Evolutionary conservation across 2,329 filamentous ascomycete genomes (phyloP), one percentile per base, ranked within the genome.

Genomic region (Penicillium sp.): DNA sequence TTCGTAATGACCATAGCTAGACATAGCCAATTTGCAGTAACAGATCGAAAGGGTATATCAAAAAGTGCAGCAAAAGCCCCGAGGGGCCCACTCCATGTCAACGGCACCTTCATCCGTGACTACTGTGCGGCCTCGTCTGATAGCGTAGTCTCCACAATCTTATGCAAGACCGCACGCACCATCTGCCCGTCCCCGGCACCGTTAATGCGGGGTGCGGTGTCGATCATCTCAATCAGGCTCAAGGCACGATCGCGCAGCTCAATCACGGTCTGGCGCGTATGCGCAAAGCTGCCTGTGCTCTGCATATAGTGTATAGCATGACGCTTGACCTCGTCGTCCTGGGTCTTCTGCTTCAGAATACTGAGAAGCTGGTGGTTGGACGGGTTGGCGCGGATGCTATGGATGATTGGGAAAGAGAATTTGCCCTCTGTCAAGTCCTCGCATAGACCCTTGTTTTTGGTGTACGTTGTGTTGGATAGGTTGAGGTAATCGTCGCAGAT

Each of bases 371-470:
- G 16, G 83, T 89, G 68, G 49, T 75, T 76, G 3, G 63, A 63
- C 2, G 73, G 73, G 67, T 91, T 83, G 53, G 87, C 75, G 56
- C 70, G 88, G 62, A 97, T 95, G 69, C 88, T 88, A 75, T 97
- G 92, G 64, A 97, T 96, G 64, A 97, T 86, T 36, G 92, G 91
- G 69, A 96, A 96, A 24, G 88, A 92, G 76, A 96, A 96, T 79
- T 97, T 97, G 57, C 92, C 92, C 76, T 97, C 94, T 1, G 91
- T 96, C 63, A 97, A 76, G 73, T 97, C 94, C 76, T 97, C 92
- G 72, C 90, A 95, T 62, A 96, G 82, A 44, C 92, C 94, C 76
- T 97, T 97, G 72, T 95, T 92, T 58, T 87, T 79, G 33, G 85
- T 86, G 77, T 96, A 96, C 65, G 85, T 80, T n/a, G 75, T 76